phyloP scores from a whole-genome alignment of 306 rosid species.

The Fragaria ananassa region DNA sequence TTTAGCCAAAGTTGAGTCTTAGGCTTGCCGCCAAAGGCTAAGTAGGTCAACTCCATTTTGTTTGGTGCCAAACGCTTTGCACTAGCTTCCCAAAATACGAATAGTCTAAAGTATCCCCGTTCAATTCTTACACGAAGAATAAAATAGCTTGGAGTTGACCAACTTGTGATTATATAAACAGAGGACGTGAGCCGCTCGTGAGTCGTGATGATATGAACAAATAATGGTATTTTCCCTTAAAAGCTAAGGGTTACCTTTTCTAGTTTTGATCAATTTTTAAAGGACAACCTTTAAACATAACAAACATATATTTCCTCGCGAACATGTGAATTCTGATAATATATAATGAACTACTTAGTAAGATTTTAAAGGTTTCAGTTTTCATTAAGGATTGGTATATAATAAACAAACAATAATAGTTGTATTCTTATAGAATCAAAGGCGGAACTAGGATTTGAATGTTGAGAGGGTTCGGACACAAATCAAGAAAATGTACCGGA shows the following conservation, averaged over 20 bases:
- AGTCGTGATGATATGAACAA: neutral
- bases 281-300: neutral
- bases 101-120: neutral
- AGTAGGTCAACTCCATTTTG: neutral
- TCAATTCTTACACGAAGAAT: neutral
- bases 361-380: too few relatives aligned
- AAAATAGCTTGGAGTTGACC: constrained; percentile 7
- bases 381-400: too few relatives aligned
- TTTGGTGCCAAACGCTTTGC: neutral
- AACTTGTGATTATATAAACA: neutral
- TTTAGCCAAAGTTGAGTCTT: neutral
- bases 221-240: neutral
- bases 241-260: neutral
- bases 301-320: neutral
- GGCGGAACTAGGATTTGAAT: too few relatives aligned
- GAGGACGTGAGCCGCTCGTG: neutral
- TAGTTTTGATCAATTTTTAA: neutral
- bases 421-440: too few relatives aligned
- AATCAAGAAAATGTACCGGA: too few relatives aligned
- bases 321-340: too few relatives aligned
- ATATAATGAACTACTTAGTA: too few relatives aligned
- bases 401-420: too few relatives aligned
- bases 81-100: neutral
- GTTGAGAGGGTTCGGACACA: too few relatives aligned
- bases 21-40: neutral